phyloP scores from a whole-genome alignment of 2,329 filamentous ascomycete species.

The Spiromastix sp. region DNA sequence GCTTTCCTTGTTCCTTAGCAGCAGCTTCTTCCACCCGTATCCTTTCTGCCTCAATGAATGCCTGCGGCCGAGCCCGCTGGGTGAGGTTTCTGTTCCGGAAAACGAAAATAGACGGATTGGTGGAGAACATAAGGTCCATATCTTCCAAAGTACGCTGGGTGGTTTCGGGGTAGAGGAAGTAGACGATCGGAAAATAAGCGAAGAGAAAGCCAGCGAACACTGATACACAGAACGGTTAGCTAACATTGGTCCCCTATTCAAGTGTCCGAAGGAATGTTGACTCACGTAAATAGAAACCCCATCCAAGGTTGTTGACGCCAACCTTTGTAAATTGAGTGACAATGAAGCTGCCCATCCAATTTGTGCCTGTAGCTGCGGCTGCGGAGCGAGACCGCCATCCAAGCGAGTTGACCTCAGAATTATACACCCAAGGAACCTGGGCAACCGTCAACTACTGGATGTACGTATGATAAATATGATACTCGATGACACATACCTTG shows the following conservation, averaged over 20 bases:
- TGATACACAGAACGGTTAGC: background rate
- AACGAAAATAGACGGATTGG: constrained; percentile 2
- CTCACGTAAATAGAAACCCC: constrained; percentile 29
- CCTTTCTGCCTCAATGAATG: constrained; percentile 2
- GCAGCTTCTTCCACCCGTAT: constrained; percentile 1
- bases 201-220: constrained; percentile 25
- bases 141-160: constrained; percentile 35
- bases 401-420: constrained; percentile 13
- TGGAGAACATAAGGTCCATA: constrained; percentile 23
- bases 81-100: constrained; percentile 4
- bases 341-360: constrained; percentile 19
- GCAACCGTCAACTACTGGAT: background rate
- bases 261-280: background rate
- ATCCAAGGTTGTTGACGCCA: constrained; percentile 16
- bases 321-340: constrained; percentile 16
- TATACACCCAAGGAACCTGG: constrained; percentile 20
- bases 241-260: background rate
- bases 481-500: constrained; percentile 3
- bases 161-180: constrained; percentile 43
- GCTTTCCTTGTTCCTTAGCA: too few species aligned
- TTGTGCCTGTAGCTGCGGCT: constrained; percentile 15
- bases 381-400: constrained; percentile 11
- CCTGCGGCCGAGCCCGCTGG: constrained; percentile 2
- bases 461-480: background rate
- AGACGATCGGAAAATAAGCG: constrained; percentile 32